Base-by-base conservation (phyloP, 2,329 filamentous ascomycete genomes). In the Fusarium devonianum region DNA sequence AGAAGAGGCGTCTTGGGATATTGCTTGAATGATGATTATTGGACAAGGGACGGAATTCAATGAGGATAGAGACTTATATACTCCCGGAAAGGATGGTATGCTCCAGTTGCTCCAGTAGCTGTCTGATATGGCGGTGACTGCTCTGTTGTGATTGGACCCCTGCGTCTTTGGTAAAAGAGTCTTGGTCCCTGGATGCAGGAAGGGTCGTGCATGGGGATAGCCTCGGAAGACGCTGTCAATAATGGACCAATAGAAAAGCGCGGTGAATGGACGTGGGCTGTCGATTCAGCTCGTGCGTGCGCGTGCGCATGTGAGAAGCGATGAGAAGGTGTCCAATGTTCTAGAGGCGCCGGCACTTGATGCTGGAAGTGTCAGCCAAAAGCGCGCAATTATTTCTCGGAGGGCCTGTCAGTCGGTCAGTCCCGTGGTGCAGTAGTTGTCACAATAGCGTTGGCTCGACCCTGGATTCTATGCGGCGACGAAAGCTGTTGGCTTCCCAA, bases 1-100 rank as follows among this genome's bases (percentile, higher is more conserved):
- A 62, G 50, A 63, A 61, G 58, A 50, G 61, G 59, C 56, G 59
- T 60, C 61, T 53, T 47, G 53, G 52, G 56, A 40, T 50, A 53
- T 47, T 58, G 53, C 42, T 59, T 58, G 42, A 50, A 56, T 60
- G 44, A 62, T 51, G 55, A 62, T 60, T 56, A 62, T 34, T 41
- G 47, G 42, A 51, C 60, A 59, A 49, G 36, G 56, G 40, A 58
- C 33, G 44, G 18, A 32, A 30, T 34, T 16, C 16, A 38, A 32
- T 25, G 25, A 38, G 16, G 43, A 58, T 36, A 34, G 26, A 18
- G n/a, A 30, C 26, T 14, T 26, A 44, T 8, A 26, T 4, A 53
- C 34, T 43, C 21, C 25, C 32, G 52, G 34, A 51, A 56, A 32
- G 10, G 55, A 50, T 43, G 32, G 42, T 23, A 51, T 51, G 37